Evolutionary conservation across 1,139 yeast species (phyloP).

Genomic region (Kodamaea derodonti): DNA sequence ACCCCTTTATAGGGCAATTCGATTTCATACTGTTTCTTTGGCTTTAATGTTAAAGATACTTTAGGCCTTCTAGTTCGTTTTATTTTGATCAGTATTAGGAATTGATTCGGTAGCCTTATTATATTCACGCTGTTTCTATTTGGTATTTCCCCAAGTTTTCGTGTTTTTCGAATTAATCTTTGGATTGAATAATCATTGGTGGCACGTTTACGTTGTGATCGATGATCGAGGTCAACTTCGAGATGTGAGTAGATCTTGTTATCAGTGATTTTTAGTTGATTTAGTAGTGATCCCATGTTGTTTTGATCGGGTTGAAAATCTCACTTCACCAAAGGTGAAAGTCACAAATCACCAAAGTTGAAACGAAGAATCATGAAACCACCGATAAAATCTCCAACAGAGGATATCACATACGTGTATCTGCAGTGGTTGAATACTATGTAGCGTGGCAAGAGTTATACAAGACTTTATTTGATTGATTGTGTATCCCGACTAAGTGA

Average conservation of each 20-base stretch:
- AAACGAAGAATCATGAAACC: too few species aligned
- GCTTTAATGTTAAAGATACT: background rate
- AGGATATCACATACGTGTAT: too few species aligned
- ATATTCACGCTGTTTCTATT: slow-evolving; percentile 1
- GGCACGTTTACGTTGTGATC: slow-evolving; percentile 16
- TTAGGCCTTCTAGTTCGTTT: background rate
- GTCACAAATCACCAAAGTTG: too few species aligned
- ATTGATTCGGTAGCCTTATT: slow-evolving; percentile 2
- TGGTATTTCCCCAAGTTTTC: background rate
- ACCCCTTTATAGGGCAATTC: slow-evolving; percentile 68
- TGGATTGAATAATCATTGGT: slow-evolving; percentile 13
- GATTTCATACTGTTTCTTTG: background rate
- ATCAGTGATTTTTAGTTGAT: slow-evolving; percentile 25
- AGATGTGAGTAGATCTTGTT: slow-evolving; percentile 23
- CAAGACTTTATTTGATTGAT: too few species aligned
- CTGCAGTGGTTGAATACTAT: too few species aligned
- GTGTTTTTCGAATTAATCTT: slow-evolving; percentile 11
- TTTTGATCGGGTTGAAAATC: too few species aligned
- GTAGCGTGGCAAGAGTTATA: too few species aligned
- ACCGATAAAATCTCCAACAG: too few species aligned
- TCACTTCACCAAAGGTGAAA: too few species aligned
- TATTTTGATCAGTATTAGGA: slow-evolving; percentile 3
- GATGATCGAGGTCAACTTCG: slow-evolving; percentile 16
- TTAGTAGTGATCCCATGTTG: too few species aligned
- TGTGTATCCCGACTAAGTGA: too few species aligned